Base-by-base conservation (phyloP, 179 eudicot species). In the Spinacia oleracea region DNA sequence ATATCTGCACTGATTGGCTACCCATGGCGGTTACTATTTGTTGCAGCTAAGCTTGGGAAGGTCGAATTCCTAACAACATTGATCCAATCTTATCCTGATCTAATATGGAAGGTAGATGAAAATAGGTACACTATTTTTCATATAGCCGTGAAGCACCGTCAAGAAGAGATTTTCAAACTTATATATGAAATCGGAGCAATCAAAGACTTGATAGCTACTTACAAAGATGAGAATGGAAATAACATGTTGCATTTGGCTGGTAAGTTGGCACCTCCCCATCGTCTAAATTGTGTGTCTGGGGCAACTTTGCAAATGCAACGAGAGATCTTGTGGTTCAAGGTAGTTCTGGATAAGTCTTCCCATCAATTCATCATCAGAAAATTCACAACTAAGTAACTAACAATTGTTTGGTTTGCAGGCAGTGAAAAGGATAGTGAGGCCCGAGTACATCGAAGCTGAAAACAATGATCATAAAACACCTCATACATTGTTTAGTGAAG, bases 241-340 rank as follows among this genome's bases (percentile, higher is more conserved):
- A 85, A 82, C 59, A 80, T 82, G 80, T 70, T 86, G 42, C 88
- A 86, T 77, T 75, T 86, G 40, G 89, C 85, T 15, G 80, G 78
- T 20, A 69, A n/a, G 50, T 72, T 84, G 66, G 63, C 86, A 11
- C 85, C 89, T 64, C 43, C 80, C 0, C 25, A 65, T 66, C 83
- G 84, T 20, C 87, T 86, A 5, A 68, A 80, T 50, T 64, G 74
- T 16, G 81, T 86, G 4, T 81, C 85, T 23, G 86, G 86, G n/a
- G 85, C 88, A 21, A 84, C 86, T 46, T 66, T 86, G 6, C 88
- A 85, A 43, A 82, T 85, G 88, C 88, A 85, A 43, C 64, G 80
- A 50, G 88, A 85, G 74, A 32, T 82, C 8, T 68, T 72, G 32
- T 85, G 88, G 88, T 85, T 60, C 16, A 71, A 85, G 85, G 88